These are phyloP conservation scores for Beauveria scarabaeidicola DNA, from an alignment of 2,329 filamentous ascomycete species.

Conservation along the genomic window DNA sequence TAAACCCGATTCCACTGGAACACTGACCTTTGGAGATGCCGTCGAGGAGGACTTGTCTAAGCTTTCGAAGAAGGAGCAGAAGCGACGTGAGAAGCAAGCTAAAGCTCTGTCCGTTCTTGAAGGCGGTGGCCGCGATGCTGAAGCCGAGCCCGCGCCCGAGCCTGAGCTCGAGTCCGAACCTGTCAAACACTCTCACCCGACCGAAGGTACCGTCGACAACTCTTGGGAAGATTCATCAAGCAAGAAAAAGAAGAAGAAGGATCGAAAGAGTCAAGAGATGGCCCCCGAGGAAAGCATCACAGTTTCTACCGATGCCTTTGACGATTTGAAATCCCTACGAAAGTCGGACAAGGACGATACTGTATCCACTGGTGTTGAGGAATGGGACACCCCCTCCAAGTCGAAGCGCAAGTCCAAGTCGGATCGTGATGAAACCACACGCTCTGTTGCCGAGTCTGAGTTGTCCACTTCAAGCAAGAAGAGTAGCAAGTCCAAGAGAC, in stretches of 20 bases:
- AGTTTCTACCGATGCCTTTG: constrained; percentile 22
- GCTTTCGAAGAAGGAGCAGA: constrained; percentile 27
- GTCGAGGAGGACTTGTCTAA: constrained; percentile 20
- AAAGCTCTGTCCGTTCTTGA: constrained; percentile 20
- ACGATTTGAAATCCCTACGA: constrained; percentile 17
- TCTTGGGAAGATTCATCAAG: constrained; percentile 22
- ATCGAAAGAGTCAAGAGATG: constrained; percentile 20
- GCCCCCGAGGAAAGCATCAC: constrained; percentile 21
- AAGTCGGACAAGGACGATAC: constrained; percentile 24
- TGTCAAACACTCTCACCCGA: not conserved
- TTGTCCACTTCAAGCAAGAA: constrained; percentile 21
- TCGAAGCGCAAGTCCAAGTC: constrained; percentile 22
- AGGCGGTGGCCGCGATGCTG: not conserved
- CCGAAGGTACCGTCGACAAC: constrained; percentile 14
- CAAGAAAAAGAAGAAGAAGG: constrained; percentile 29
- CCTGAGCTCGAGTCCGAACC: not conserved
- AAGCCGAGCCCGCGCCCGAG: constrained; percentile 14
- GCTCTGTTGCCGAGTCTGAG: constrained; percentile 28
- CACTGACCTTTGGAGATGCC: constrained; percentile 17
- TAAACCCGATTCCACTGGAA: not conserved
- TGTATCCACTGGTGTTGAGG: constrained; percentile 18
- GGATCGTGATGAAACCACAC: constrained; percentile 24
- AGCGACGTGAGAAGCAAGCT: constrained; percentile 34
- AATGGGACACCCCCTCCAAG: constrained; percentile 27
- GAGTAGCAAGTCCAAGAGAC: constrained; percentile 32